Percentiles rank a stretch among this genome's conserved stretches.
phyloP scores from a whole-genome alignment of 768 basidiomycete genomes.

The Pulveroboletus frians region DNA sequence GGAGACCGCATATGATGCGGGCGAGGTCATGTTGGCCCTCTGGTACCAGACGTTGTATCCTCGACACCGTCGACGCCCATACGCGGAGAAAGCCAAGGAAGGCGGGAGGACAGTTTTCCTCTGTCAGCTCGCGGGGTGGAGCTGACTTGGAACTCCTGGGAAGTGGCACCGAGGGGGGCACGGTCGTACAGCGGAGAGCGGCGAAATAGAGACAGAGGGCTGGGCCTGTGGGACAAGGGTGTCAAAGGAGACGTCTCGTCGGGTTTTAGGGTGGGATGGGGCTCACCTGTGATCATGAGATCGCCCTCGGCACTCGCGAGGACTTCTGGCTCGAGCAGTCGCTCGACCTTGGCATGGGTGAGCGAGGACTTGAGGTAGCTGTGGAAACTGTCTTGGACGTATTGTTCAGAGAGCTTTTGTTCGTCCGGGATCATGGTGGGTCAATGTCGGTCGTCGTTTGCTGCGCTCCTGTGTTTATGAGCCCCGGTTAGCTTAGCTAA shows the following conservation, averaged over 20 bases:
- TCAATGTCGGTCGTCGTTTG: not conserved
- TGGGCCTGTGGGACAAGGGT: constrained; percentile 44
- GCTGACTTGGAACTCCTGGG: constrained; percentile 49
- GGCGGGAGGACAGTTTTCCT: constrained; percentile 60
- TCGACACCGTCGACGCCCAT: constrained; percentile 63
- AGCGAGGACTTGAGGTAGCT: constrained; percentile 76
- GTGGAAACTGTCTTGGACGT: constrained; percentile 76
- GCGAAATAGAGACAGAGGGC: constrained; percentile 83
- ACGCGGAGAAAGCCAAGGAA: constrained; percentile 68
- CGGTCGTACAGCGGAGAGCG: constrained; percentile 67
- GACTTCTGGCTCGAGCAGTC: constrained; percentile 64
- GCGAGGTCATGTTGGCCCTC: constrained; percentile 80
- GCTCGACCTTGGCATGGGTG: constrained; percentile 71
- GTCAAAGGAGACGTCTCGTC: not conserved
- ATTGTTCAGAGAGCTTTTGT: constrained; percentile 51
- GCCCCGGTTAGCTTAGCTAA: not conserved
- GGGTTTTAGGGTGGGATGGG: not conserved
- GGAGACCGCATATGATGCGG: constrained; percentile 66
- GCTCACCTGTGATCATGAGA: constrained; percentile 78
- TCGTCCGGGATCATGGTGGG: constrained; percentile 20
- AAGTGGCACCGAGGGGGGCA: constrained; percentile 76
- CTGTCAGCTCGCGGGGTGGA: constrained; percentile 55
- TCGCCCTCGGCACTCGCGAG: constrained; percentile 76
- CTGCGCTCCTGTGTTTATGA: not conserved
- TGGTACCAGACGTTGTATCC: constrained; percentile 56